Conservation (phyloP, 768 basidiomycete species). For the Kockovaella imperatae region DNA sequence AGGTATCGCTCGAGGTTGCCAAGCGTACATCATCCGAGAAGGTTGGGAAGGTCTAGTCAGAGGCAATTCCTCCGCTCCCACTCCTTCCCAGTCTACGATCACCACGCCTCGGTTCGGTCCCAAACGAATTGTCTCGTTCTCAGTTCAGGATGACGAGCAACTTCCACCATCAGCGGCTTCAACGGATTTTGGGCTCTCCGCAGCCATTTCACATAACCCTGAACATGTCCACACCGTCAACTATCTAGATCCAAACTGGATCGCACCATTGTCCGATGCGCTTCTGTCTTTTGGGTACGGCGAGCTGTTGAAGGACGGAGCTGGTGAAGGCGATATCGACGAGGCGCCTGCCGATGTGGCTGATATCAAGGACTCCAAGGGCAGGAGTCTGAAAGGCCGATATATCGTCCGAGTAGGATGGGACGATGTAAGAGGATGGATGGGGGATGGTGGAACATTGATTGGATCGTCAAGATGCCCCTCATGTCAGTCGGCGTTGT, state of each 20-base stretch:
- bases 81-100: constrained; percentile 31
- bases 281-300: constrained; percentile 46
- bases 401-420: constrained; percentile 95
- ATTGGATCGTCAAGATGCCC: constrained; percentile 44
- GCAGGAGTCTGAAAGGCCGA: constrained; percentile 65
- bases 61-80: constrained; percentile 58
- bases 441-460: constrained; percentile 56
- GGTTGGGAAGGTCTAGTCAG: constrained; percentile 96
- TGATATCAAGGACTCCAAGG: constrained; percentile 42
- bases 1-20: constrained; percentile 88
- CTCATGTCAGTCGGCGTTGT: constrained; percentile 24
- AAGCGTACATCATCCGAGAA: constrained; percentile 92
- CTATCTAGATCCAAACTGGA: constrained; percentile 19
- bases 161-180: constrained; percentile 34
- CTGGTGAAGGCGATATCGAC: constrained; percentile 54
- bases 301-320: constrained; percentile 52
- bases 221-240: constrained; percentile 9
- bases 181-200: constrained; percentile 4
- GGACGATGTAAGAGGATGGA: constrained; percentile 96
- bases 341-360: constrained; percentile 22
- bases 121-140: constrained; percentile 35
- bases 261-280: constrained; percentile 33
- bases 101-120: constrained; percentile 21
- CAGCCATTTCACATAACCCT: not conserved
- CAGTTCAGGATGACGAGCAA: too few relatives aligned